Evolutionary conservation across 2,329 filamentous ascomycete species (phyloP).

Genomic region (Colletotrichum sp.): DNA sequence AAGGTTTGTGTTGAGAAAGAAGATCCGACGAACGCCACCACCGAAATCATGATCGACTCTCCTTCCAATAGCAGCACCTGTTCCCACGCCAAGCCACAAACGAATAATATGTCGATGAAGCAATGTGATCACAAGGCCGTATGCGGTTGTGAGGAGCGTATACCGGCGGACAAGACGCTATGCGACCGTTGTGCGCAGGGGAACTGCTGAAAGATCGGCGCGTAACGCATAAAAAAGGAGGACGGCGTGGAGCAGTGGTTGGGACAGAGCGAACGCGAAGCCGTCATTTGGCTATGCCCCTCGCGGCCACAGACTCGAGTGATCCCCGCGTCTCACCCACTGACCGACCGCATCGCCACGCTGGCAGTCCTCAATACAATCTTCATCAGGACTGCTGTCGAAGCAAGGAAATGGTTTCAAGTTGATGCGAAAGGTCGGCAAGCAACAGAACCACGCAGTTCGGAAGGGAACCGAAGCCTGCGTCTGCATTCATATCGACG

Average conservation of each 20-base stretch:
- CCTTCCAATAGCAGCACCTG: background rate
- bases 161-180: constrained; percentile 22
- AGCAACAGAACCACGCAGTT: background rate
- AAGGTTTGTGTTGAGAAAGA: background rate
- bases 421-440: background rate
- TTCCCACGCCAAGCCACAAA: background rate
- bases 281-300: background rate
- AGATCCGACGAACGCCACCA: background rate
- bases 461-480: background rate
- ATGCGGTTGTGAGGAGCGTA: constrained; percentile 20
- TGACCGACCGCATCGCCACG: background rate
- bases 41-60: background rate
- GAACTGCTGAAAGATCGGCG: background rate
- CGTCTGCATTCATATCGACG: background rate
- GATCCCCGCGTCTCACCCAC: background rate
- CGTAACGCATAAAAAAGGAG: background rate
- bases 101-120: constrained; percentile 22
- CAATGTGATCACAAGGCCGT: constrained; percentile 23
- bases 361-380: background rate
- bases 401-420: background rate
- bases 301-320: background rate
- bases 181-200: constrained; percentile 20
- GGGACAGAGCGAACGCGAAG: background rate
- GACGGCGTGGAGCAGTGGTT: background rate
- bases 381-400: background rate